These are phyloP conservation scores for Pichia sp. DNA, from an alignment of 1,139 yeast genomes.

Conservation along the genomic window DNA sequence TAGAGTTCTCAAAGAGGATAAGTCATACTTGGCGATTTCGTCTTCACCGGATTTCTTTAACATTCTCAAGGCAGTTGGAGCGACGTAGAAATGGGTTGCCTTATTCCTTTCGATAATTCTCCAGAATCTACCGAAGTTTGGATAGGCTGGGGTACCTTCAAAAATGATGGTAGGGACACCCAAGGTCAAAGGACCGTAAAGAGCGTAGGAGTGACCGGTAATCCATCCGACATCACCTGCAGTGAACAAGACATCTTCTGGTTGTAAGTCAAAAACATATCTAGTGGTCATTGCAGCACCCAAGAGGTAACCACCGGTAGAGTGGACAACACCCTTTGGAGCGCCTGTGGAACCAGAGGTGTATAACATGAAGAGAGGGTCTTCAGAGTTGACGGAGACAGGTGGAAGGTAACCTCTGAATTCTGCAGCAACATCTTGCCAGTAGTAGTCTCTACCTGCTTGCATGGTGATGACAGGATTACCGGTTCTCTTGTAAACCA, in stretches of 20 bases:
- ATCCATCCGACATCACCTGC: constrained; percentile 99
- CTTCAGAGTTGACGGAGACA: constrained; percentile 83
- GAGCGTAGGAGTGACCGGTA: constrained; percentile 95
- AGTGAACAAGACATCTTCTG: constrained; percentile 84
- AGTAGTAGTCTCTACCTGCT: constrained; percentile 86
- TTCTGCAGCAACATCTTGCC: constrained; percentile 83
- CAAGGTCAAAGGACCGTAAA: constrained; percentile 85
- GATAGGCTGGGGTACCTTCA: constrained; percentile 98
- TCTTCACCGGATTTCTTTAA: constrained; percentile 90
- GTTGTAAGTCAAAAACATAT: constrained; percentile 88
- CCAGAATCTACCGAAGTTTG: constrained; percentile 96
- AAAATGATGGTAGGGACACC: constrained; percentile 92
- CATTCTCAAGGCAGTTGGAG: constrained; percentile 95
- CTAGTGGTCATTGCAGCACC: constrained; percentile 95
- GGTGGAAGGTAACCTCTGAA: constrained; percentile 86
- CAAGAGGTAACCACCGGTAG: constrained; percentile 88
- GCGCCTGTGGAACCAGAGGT: constrained; percentile 97
- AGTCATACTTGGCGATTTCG: constrained; percentile 80
- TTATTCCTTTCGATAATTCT: constrained; percentile 87
- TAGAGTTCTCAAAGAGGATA: constrained; percentile 81
- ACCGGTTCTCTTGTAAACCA: constrained; percentile 87
- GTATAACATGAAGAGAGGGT: constrained; percentile 87
- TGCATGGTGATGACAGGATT: constrained; percentile 59
- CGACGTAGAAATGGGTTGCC: constrained; percentile 96
- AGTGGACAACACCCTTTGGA: constrained; percentile 96